phyloP scores from a whole-genome alignment of 1,139 yeast species.

The Magnusiomyces magnusii region DNA sequence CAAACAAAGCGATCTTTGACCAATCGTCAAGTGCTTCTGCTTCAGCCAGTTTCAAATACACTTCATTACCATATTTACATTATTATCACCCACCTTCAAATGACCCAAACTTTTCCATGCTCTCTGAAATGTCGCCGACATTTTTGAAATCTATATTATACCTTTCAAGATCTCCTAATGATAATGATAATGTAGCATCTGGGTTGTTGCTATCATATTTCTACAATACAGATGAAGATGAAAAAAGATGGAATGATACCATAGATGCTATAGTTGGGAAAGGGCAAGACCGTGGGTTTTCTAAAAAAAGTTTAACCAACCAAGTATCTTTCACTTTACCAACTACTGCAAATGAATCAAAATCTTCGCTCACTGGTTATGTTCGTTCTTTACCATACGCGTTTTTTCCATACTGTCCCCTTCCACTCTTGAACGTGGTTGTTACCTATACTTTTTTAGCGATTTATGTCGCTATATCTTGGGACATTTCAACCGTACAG shows the following conservation, averaged over 20 bases:
- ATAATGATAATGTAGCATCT: constrained; percentile 13
- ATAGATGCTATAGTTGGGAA: neutral
- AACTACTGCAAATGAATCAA: neutral
- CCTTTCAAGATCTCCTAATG: constrained; percentile 9
- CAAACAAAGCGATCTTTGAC: neutral
- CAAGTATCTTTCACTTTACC: constrained; percentile 5
- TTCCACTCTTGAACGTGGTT: constrained; percentile 11
- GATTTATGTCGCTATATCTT: constrained; percentile 39
- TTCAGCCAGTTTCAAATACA: neutral
- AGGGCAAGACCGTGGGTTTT: neutral
- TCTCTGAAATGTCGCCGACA: neutral
- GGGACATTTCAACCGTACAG: constrained; percentile 47
- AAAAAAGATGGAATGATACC: constrained; percentile 11
- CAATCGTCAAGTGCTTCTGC: neutral
- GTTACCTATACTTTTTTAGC: constrained; percentile 31
- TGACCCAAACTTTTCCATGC: neutral
- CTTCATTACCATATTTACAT: constrained; percentile 13
- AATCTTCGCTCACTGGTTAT: neutral
- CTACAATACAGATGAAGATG: constrained; percentile 16
- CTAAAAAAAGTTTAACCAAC: neutral
- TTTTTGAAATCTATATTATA: constrained; percentile 9
- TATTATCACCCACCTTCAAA: constrained; percentile 3
- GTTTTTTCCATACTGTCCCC: constrained; percentile 20
- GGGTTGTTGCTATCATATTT: constrained; percentile 22
- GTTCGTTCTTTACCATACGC: neutral